Evolutionary conservation across 2,329 filamentous ascomycete genomes (phyloP).

Genomic region (Aspergillus sp.): DNA sequence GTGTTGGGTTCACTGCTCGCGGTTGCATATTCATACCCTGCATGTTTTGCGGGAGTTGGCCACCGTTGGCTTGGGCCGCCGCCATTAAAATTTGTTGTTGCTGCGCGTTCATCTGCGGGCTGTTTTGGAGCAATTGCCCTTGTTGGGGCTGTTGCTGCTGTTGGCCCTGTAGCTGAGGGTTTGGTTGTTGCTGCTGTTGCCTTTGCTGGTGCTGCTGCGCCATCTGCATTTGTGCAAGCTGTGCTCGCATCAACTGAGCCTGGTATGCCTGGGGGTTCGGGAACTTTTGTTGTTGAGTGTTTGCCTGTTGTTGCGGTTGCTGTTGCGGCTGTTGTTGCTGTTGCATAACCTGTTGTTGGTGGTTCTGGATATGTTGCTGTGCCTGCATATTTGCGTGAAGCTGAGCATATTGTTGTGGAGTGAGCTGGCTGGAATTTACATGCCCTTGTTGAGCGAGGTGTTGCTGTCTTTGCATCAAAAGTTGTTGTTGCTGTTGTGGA

Average conservation of each 20-base stretch:
- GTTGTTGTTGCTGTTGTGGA: slow-evolving; percentile 41
- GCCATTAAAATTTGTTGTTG: slow-evolving; percentile 39
- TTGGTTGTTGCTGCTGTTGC: slow-evolving; percentile 36
- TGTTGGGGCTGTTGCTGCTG: slow-evolving; percentile 34
- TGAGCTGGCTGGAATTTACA: slow-evolving; percentile 35
- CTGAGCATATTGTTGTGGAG: slow-evolving; percentile 43
- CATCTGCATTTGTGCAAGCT: slow-evolving; percentile 40
- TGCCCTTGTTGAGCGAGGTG: slow-evolving; percentile 39
- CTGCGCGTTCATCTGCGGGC: slow-evolving; percentile 35
- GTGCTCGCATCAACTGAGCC: slow-evolving; percentile 38
- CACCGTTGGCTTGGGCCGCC: slow-evolving; percentile 40
- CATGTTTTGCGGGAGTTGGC: slow-evolving; percentile 33
- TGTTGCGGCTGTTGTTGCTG: slow-evolving; percentile 36
- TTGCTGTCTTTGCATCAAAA: slow-evolving; percentile 40
- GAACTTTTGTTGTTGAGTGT: slow-evolving; percentile 26
- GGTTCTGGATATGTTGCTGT: slow-evolving; percentile 47
- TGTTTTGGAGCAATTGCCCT: slow-evolving; percentile 31
- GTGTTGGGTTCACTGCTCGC: slow-evolving; percentile 26
- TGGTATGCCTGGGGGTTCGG: slow-evolving; percentile 37
- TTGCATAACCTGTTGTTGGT: slow-evolving; percentile 43
- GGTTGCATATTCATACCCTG: slow-evolving; percentile 26
- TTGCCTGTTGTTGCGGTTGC: slow-evolving; percentile 23
- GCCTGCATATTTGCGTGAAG: slow-evolving; percentile 46
- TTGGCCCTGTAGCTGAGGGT: slow-evolving; percentile 23
- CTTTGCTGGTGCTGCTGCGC: slow-evolving; percentile 33